Base-by-base conservation (phyloP, 1,284 basidiomycete species). In the Xanthoconium separans region DNA sequence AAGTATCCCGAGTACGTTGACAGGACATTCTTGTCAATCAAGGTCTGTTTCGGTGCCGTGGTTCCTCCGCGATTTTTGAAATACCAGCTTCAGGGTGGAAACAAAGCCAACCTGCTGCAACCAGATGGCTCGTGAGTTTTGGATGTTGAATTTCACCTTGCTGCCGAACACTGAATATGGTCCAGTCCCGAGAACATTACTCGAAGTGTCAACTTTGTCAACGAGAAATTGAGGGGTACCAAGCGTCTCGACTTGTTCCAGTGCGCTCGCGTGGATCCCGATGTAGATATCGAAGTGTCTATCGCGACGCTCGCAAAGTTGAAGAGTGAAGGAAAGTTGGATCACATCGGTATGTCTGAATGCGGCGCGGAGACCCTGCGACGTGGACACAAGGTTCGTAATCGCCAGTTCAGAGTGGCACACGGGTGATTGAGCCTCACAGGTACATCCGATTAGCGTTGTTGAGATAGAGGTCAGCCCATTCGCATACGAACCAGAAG, bases 261-360 rank as follows among this genome's bases (percentile, higher is more conserved):
- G 56, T 66, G 68, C n/a, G 77, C 76, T 15, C 73, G 77, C 6
- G 61, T 78, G n/a, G 77, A 77, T 49, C 60, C 51, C 9, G 64
- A 62, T 1, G 51, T 72, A 15, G 59, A 73, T 3, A 65, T 78
- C 37, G 76, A 78, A 51, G 65, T 73, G 13, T 60, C 67, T 22
- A 73, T 74, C 44, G 57, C 58, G 18, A 61, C 63, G 4, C 66
- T 77, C 10, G 67, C 64, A 4, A 61, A 63, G 18, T 65, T 77
- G 34, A 65, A 69, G 33, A 65, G 65, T 7, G 75, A 75, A 41
- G 79, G 80, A 4, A 79, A 80, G 56, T 70, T 79, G 54, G 73
- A 73, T 49, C 74, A 79, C 61, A 78, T 82, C 29, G 80, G 81
- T 1, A 64, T 82, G 51, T 82, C 78, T 31, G 82, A 84, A 62